Evolutionary conservation across 2,329 filamentous ascomycete species (phyloP).

Genomic region (Stagonosporopsis cucurbitacearum): DNA sequence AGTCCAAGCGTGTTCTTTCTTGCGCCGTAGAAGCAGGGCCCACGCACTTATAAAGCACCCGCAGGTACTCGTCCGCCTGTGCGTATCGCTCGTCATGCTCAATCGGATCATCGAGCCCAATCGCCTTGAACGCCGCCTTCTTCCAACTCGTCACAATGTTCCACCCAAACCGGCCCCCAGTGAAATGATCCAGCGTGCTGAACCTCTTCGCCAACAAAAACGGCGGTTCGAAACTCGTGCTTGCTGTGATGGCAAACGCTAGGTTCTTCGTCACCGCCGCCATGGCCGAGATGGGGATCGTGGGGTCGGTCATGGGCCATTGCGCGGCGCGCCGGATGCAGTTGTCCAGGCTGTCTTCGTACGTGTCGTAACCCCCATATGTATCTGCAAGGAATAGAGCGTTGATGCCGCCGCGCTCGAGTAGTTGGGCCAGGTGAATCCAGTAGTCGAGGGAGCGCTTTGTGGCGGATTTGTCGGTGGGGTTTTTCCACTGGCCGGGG

Average conservation of each 20-base stretch:
- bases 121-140: conserved; percentile 68
- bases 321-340: conserved; percentile 68
- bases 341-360: conserved; percentile 64
- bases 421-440: conserved; percentile 67
- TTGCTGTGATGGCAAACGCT: conserved; percentile 67
- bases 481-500: conserved; percentile 73
- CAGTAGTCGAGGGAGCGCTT: conserved; percentile 68
- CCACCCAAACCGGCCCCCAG: conserved; percentile 67
- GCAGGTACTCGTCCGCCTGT: conserved; percentile 73
- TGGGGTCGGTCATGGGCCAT: conserved; percentile 70
- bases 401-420: conserved; percentile 68
- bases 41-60: conserved; percentile 66
- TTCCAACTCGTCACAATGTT: conserved; percentile 72
- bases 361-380: conserved; percentile 69
- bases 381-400: conserved; percentile 71
- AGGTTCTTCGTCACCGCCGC: conserved; percentile 70
- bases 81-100: conserved; percentile 70
- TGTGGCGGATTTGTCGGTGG: conserved; percentile 65
- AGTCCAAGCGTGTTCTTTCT: no score
- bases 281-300: conserved; percentile 67
- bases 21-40: no score
- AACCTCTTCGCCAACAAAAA: conserved; percentile 68
- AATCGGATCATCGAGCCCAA: conserved; percentile 63
- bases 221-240: conserved; percentile 68
- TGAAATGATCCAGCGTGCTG: conserved; percentile 68